These are phyloP conservation scores for Panicum miliaceum DNA, from an alignment of 176 grass and related monocot species.

Conservation along the genomic window DNA sequence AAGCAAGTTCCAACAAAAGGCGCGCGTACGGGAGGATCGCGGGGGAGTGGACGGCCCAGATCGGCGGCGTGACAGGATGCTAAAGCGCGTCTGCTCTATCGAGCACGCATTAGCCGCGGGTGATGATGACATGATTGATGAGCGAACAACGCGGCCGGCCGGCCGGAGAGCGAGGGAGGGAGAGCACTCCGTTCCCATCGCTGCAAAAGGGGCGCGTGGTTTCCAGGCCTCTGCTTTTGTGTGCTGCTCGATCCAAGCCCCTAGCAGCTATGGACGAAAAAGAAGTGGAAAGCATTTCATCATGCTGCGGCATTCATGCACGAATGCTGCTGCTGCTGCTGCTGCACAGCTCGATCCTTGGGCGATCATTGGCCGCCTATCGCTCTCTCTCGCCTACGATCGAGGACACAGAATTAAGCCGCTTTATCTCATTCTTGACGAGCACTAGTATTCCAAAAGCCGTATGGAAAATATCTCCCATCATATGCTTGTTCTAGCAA, in stretches of 20 bases:
- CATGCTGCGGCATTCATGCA: neutral
- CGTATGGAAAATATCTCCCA: conserved; percentile 24
- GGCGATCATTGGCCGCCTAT: conserved; percentile 7
- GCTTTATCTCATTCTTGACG: conserved; percentile 14
- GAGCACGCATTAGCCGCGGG: neutral
- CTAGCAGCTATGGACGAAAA: neutral
- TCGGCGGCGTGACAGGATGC: conserved; percentile 48
- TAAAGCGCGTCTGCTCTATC: conserved; percentile 36
- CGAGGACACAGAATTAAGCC: neutral
- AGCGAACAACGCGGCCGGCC: neutral
- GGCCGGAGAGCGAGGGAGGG: neutral
- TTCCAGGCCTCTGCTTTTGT: conserved; percentile 55
- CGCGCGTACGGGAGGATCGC: neutral
- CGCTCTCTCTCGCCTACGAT: neutral
- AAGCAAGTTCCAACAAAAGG: conserved; percentile 14
- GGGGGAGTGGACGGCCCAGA: conserved; percentile 41
- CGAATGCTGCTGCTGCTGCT: neutral
- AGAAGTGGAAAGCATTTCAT: neutral
- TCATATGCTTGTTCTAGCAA: neutral
- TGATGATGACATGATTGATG: conserved; percentile 19
- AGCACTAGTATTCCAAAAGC: conserved; percentile 34
- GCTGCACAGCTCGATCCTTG: conserved; percentile 19
- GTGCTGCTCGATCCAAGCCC: neutral
- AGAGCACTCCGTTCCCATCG: neutral
- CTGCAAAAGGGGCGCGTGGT: conserved; percentile 31